Percentiles rank a stretch among this genome's conserved stretches.
phyloP scores from a whole-genome alignment of 176 grass and related monocot genomes.

The Oryza rufipogon region DNA sequence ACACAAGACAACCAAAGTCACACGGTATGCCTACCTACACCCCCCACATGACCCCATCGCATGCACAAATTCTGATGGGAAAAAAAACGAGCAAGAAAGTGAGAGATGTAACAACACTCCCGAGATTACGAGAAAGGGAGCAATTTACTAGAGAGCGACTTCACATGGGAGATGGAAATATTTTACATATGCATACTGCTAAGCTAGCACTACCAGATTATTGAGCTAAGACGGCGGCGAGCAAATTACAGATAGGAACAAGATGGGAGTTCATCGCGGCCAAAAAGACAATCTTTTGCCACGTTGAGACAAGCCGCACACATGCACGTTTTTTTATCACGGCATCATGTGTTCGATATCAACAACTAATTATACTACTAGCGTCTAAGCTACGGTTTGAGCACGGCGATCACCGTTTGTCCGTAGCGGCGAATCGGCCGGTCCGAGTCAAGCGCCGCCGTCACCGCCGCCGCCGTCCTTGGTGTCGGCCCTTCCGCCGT shows the following conservation, averaged over 20 bases:
- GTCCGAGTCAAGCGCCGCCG: constrained; percentile 35
- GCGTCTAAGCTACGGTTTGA: constrained; percentile 29
- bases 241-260: constrained; percentile 27
- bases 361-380: neutral
- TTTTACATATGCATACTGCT: constrained; percentile 30
- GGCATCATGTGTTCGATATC: neutral
- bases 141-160: constrained; percentile 12
- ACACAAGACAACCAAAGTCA: neutral
- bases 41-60: neutral
- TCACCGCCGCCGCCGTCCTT: constrained; percentile 31
- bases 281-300: constrained; percentile 44
- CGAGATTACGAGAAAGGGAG: neutral
- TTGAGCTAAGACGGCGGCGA: constrained; percentile 5
- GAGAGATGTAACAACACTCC: neutral
- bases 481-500: constrained; percentile 37
- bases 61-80: neutral
- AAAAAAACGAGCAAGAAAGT: neutral
- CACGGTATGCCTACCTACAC: neutral
- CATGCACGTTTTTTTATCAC: constrained; percentile 24
- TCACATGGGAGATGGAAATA: constrained; percentile 23
- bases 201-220: neutral
- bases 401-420: constrained; percentile 28
- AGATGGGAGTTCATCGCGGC: constrained; percentile 4
- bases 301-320: constrained; percentile 27
- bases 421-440: neutral